Percentiles rank a stretch among this genome's conserved stretches.
Conservation (phyloP, 2,329 filamentous ascomycete genomes). For the Huntiella savannae region DNA sequence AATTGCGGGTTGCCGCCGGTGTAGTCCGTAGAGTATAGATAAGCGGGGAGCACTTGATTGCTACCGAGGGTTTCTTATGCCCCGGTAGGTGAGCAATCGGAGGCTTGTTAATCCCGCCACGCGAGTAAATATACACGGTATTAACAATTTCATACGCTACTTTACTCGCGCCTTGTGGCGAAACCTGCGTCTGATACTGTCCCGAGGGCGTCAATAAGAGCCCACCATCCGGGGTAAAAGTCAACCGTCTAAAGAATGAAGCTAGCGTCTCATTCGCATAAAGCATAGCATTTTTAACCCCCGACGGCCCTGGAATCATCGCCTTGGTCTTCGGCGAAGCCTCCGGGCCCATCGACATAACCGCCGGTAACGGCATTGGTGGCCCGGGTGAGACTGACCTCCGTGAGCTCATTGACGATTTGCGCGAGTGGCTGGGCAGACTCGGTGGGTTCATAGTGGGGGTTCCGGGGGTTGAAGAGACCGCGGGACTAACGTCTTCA, state of each 20-base stretch:
- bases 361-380: constrained; percentile 80
- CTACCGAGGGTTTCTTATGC: constrained; percentile 95
- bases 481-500: constrained; percentile 52
- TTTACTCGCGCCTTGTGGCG: constrained; percentile 46
- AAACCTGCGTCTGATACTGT: constrained; percentile 73
- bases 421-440: constrained; percentile 72
- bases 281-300: constrained; percentile 67
- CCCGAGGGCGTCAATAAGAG: constrained; percentile 85
- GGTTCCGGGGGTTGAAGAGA: constrained; percentile 79
- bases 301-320: constrained; percentile 33
- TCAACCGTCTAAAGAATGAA: constrained; percentile 85
- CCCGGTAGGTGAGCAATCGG: constrained; percentile 88
- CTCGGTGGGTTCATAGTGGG: constrained; percentile 93
- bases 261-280: constrained; percentile 95
- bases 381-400: constrained; percentile 86
- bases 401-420: constrained; percentile 81
- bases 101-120: constrained; percentile 89
- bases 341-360: constrained; percentile 62
- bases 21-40: constrained; percentile 63
- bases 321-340: constrained; percentile 64
- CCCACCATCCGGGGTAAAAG: constrained; percentile 89
- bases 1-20: constrained; percentile 55
- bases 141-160: constrained; percentile 75
- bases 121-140: constrained; percentile 94
- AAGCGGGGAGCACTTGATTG: constrained; percentile 81